Percentiles rank a stretch among this genome's conserved stretches.
These are phyloP conservation scores for Onygena corvina DNA, from an alignment of 2,329 filamentous ascomycete genomes.

Conservation along the genomic window DNA sequence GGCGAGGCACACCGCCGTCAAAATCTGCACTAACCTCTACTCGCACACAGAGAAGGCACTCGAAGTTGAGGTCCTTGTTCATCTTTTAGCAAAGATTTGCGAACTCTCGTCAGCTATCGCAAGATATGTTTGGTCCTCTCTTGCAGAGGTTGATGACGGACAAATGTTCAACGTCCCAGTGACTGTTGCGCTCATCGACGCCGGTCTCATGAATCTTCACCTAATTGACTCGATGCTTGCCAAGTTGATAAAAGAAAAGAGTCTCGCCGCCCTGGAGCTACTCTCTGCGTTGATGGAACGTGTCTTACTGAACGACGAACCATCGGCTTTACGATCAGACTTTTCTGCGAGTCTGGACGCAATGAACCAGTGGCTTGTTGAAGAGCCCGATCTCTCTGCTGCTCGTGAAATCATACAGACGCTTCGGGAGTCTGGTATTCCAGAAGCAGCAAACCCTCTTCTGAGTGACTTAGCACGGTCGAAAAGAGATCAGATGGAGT, in stretches of 20 bases:
- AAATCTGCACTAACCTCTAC: constrained; percentile 46
- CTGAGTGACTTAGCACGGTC: constrained; percentile 46
- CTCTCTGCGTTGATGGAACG: constrained; percentile 69
- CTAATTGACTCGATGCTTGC: constrained; percentile 60
- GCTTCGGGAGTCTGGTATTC: constrained; percentile 44
- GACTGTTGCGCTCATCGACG: constrained; percentile 48
- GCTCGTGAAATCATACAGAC: constrained; percentile 61
- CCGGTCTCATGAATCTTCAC: constrained; percentile 49
- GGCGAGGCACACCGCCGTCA: constrained; percentile 44
- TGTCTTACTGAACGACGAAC: constrained; percentile 63
- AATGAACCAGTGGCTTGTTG: constrained; percentile 67
- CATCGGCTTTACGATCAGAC: constrained; percentile 68
- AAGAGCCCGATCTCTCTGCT: constrained; percentile 54
- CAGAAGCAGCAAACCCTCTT: constrained; percentile 43
- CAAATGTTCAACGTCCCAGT: constrained; percentile 52
- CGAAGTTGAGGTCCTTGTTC: constrained; percentile 52
- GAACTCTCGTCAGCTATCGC: constrained; percentile 47
- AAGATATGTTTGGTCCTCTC: constrained; percentile 38
- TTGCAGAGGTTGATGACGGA: constrained; percentile 45
- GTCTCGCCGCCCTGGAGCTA: constrained; percentile 62
- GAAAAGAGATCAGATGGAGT: constrained; percentile 75
- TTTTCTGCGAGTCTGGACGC: constrained; percentile 73
- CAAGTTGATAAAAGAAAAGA: constrained; percentile 58
- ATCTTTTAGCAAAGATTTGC: constrained; percentile 51
- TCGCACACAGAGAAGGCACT: constrained; percentile 43